phyloP scores from a whole-genome alignment of 169 alveolate genomes.

The Plasmodium fragile region DNA sequence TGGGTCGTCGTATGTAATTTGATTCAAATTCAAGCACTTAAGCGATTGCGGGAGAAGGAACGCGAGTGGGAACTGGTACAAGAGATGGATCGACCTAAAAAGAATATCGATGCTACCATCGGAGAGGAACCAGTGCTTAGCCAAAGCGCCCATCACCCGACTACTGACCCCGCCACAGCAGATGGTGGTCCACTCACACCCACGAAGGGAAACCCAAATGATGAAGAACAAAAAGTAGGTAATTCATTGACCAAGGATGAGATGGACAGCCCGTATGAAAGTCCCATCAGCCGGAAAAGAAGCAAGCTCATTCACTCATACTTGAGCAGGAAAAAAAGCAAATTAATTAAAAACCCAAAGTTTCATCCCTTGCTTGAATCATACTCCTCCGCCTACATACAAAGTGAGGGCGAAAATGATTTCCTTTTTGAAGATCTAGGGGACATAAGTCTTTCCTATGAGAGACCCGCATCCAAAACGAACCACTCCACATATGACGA shows the following conservation, averaged over 20 bases:
- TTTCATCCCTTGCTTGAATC: constrained; percentile 34
- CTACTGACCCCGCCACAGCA: neutral
- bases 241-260: neutral
- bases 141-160: neutral
- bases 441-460: neutral
- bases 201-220: neutral
- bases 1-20: constrained; percentile 79
- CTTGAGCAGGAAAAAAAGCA: constrained; percentile 61
- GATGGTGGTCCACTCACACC: neutral
- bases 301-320: constrained; percentile 18
- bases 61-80: neutral
- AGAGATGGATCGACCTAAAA: neutral
- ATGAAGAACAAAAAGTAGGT: neutral
- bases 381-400: constrained; percentile 18
- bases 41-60: constrained; percentile 53
- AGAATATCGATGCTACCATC: neutral
- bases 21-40: constrained; percentile 80
- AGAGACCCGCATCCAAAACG: neutral
- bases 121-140: neutral
- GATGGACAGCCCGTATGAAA: neutral
- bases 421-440: constrained; percentile 12
- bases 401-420: constrained; percentile 39
- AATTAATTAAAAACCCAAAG: constrained; percentile 68
- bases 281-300: neutral
- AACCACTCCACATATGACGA: constrained; percentile 21